Percentiles rank a stretch among this genome's conserved stretches.
Conservation (phyloP, 139 green algal genomes). For the Coccomyxa sp. region DNA sequence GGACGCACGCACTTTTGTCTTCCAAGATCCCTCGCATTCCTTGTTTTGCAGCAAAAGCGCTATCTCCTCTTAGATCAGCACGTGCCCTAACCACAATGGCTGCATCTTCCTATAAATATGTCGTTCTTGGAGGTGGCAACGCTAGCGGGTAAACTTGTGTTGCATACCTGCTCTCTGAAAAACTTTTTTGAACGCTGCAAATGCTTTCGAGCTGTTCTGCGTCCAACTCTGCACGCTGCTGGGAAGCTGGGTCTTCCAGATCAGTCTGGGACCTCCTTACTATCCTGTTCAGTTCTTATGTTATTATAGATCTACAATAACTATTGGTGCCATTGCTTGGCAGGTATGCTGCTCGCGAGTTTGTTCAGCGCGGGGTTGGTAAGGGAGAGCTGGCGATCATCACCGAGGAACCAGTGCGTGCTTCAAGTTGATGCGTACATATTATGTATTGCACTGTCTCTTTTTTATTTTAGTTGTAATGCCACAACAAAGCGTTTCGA, state of each 20-base stretch:
- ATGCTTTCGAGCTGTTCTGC: too few relatives aligned
- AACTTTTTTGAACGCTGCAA: not conserved
- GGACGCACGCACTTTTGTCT: not conserved
- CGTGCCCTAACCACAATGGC: not conserved
- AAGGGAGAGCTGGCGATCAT: conserved; percentile 68
- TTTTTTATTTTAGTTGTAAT: not conserved
- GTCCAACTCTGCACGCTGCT: too few relatives aligned
- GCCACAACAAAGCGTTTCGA: too few relatives aligned
- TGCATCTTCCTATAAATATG: conserved; percentile 17
- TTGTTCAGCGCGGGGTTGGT: conserved; percentile 45
- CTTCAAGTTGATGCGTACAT: not conserved
- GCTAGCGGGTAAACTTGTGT: not conserved
- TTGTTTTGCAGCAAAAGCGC: not conserved
- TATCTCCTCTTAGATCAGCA: not conserved
- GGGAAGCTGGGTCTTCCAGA: too few relatives aligned
- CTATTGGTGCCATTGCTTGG: not conserved
- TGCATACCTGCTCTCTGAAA: not conserved
- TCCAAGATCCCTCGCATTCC: not conserved
- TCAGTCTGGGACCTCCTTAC: not conserved
- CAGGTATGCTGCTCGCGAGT: conserved; percentile 34
- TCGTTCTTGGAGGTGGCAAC: conserved; percentile 22
- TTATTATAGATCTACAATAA: not conserved
- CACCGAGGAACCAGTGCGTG: conserved; percentile 52
- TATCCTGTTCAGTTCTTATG: not conserved
- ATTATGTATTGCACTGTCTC: not conserved